phyloP scores from a whole-genome alignment of 805 yeast species.

The Lachancea sp. region DNA sequence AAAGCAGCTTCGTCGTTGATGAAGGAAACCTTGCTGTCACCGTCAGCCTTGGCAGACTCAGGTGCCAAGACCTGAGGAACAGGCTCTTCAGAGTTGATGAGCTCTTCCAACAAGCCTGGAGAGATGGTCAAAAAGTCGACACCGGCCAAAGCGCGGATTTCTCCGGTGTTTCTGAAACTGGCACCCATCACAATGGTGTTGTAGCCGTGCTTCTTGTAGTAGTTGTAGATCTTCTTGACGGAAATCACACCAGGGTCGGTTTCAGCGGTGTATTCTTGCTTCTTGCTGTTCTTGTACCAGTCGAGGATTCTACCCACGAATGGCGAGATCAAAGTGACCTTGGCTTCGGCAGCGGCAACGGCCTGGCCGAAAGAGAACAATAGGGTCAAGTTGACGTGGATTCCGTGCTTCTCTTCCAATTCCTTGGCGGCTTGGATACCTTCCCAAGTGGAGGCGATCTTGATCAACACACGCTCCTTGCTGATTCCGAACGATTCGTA shows the following conservation, averaged over 20 bases:
- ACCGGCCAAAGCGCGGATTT: constrained; percentile 95
- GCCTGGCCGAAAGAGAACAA: constrained; percentile 96
- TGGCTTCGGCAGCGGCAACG: constrained; percentile 98
- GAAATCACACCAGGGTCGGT: constrained; percentile 93
- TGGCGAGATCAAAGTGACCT: constrained; percentile 93
- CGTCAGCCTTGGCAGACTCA: constrained; percentile 44
- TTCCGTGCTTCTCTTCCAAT: constrained; percentile 81
- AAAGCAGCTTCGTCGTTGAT: constrained; percentile 81
- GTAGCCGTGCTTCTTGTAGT: constrained; percentile 95
- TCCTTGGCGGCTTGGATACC: constrained; percentile 99
- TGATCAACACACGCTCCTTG: constrained; percentile 88
- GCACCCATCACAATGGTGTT: constrained; percentile 99
- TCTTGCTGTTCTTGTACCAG: constrained; percentile 94
- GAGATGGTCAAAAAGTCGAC: constrained; percentile 93
- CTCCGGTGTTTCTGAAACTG: constrained; percentile 95
- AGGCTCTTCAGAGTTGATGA: constrained; percentile 65
- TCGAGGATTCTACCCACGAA: constrained; percentile 98
- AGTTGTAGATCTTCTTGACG: constrained; percentile 85
- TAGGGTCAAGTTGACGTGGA: constrained; percentile 92
- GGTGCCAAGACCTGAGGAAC: constrained; percentile 82
- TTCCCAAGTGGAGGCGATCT: constrained; percentile 97
- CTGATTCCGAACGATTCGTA: constrained; percentile 79
- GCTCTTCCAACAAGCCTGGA: constrained; percentile 85
- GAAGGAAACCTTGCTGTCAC: constrained; percentile 66
- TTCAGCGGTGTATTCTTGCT: constrained; percentile 72